A percentile compares a stretch with the other conserved stretches of the same genome.
These are phyloP conservation scores for Kuraishia hungarica DNA, from an alignment of 805 yeast genomes.

Conservation along the genomic window DNA sequence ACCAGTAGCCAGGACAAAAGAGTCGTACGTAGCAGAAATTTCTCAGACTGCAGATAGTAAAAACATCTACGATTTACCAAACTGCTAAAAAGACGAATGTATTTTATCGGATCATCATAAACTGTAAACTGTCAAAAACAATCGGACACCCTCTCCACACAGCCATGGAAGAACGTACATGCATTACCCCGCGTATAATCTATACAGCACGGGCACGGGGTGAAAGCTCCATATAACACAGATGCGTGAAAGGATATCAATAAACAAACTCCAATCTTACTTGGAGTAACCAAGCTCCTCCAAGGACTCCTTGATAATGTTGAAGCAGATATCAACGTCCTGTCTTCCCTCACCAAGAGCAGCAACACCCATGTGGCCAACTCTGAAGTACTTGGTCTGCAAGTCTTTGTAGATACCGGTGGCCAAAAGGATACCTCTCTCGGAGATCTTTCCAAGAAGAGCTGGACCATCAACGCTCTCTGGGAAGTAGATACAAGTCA, in stretches of 20 bases:
- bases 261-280: background rate
- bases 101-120: background rate
- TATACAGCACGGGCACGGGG: background rate
- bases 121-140: too few species aligned
- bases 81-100: background rate
- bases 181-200: background rate
- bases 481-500: conserved; percentile 80
- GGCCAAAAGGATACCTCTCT: conserved; percentile 70
- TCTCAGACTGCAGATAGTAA: too few species aligned
- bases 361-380: conserved; percentile 94
- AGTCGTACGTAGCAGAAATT: too few species aligned
- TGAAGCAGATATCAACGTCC: conserved; percentile 43
- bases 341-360: conserved; percentile 46
- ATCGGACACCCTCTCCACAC: too few species aligned
- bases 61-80: too few species aligned
- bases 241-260: too few species aligned
- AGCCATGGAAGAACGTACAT: too few species aligned
- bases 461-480: conserved; percentile 64
- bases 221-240: background rate
- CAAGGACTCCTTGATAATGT: conserved; percentile 35
- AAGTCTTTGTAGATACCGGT: conserved; percentile 85
- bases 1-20: background rate
- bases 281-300: conserved; percentile 25
- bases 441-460: conserved; percentile 46
- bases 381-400: conserved; percentile 76